phyloP scores from a whole-genome alignment of 148 eudicot genomes.

The Pharnaceum exiguum region DNA sequence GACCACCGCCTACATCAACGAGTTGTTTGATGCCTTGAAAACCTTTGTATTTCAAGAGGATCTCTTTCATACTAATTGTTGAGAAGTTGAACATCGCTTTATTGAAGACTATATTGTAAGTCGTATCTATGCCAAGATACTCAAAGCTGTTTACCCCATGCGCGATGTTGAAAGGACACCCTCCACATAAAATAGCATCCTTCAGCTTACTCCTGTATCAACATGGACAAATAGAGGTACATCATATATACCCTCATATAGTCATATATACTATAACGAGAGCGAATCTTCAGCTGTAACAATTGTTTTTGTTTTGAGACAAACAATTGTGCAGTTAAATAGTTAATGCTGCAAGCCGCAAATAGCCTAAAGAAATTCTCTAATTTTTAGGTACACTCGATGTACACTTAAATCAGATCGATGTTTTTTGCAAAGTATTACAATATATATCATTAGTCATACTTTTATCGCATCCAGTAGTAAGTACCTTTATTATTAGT shows the following conservation, averaged over 20 bases:
- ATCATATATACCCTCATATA: too few species aligned
- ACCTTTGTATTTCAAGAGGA: conserved; percentile 35
- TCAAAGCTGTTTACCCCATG: conserved; percentile 41
- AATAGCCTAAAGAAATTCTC: too few species aligned
- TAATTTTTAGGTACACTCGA: too few species aligned
- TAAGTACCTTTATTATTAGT: too few species aligned
- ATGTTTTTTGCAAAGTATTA: too few species aligned
- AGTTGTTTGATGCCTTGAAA: conserved; percentile 27
- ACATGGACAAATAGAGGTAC: neutral
- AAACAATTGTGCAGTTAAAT: too few species aligned
- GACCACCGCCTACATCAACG: conserved; percentile 50
- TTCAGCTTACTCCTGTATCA: conserved; percentile 26
- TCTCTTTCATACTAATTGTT: conserved; percentile 19
- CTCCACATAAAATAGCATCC: conserved; percentile 40
- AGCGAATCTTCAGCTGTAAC: neutral
- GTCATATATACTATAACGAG: too few species aligned
- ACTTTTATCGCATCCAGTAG: too few species aligned
- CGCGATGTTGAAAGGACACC: conserved; percentile 38
- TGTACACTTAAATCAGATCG: too few species aligned
- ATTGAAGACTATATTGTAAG: conserved; percentile 41
- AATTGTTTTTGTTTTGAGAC: too few species aligned
- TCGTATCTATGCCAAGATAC: conserved; percentile 23
- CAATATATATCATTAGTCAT: too few species aligned
- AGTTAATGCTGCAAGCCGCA: too few species aligned
- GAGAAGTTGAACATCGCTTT: conserved; percentile 35